These are phyloP conservation scores for Pseudotulostoma volvatum DNA, from an alignment of 495 filamentous ascomycete species.

Conservation along the genomic window DNA sequence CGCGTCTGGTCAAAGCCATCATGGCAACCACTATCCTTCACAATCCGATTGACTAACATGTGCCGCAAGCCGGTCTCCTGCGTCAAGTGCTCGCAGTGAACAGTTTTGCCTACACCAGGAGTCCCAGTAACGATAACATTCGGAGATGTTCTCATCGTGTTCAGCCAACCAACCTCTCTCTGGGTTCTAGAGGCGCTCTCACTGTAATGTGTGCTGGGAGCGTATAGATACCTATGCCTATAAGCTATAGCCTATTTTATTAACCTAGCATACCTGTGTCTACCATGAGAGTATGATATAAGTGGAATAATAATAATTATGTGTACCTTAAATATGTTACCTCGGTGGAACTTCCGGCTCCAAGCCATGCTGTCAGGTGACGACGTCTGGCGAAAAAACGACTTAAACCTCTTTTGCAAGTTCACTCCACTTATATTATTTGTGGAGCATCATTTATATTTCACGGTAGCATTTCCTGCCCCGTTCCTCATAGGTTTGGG, in stretches of 20 bases:
- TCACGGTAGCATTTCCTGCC: slow-evolving; percentile 7
- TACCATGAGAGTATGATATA: no score
- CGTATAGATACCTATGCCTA: not conserved
- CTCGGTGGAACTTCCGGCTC: no score
- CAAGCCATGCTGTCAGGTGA: no score
- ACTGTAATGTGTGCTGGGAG: no score
- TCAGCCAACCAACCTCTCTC: no score
- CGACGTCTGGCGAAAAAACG: no score
- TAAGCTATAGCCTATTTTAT: not conserved
- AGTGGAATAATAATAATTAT: no score
- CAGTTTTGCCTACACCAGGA: slow-evolving; percentile 88
- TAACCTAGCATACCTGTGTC: no score
- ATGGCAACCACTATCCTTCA: slow-evolving; percentile 68
- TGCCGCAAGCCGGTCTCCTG: slow-evolving; percentile 60
- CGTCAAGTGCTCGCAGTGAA: slow-evolving; percentile 66
- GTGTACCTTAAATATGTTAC: no score
- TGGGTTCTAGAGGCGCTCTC: not conserved
- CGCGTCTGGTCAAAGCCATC: slow-evolving; percentile 74
- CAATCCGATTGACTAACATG: slow-evolving; percentile 75
- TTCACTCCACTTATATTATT: slow-evolving; percentile 1
- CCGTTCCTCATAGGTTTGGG: slow-evolving; percentile 6
- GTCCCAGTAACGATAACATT: slow-evolving; percentile 95
- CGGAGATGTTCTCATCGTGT: slow-evolving; percentile 42
- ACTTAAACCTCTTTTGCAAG: no score
- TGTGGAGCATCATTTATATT: slow-evolving; percentile 5